Conservation (phyloP, 2,329 filamentous ascomycete species). For the Pseudofabraea citricarpa region DNA sequence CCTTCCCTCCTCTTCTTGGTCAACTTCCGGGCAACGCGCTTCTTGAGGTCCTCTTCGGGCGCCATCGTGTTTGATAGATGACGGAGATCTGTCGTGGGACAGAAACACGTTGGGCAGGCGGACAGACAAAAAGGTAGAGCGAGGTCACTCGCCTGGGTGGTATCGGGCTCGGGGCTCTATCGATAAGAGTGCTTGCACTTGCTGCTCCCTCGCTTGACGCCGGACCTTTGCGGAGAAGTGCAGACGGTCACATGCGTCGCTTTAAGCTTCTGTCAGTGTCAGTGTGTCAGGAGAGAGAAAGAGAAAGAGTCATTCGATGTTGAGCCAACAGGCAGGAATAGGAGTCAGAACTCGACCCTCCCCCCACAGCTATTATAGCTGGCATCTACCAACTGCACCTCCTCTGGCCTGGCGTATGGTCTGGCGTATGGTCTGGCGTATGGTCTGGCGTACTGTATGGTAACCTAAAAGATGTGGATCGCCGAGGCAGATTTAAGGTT, state of each 20-base stretch:
- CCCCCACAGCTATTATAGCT: too few relatives aligned
- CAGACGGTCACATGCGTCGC: conserved; percentile 1
- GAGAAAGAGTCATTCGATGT: not conserved
- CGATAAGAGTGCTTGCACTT: conserved; percentile 2
- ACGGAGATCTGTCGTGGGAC: conserved; percentile 3
- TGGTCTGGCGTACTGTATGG: too few relatives aligned
- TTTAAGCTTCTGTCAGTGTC: too few relatives aligned
- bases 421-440: too few relatives aligned
- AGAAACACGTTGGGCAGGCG: conserved; percentile 6
- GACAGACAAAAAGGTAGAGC: not conserved
- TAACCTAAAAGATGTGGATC: too few relatives aligned
- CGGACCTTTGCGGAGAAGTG: not conserved
- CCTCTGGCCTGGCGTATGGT: too few relatives aligned
- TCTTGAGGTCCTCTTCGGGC: conserved; percentile 34
- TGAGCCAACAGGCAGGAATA: not conserved
- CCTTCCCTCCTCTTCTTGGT: conserved; percentile 36
- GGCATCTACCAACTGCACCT: too few relatives aligned
- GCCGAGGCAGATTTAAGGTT: not conserved
- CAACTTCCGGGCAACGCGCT: conserved; percentile 35
- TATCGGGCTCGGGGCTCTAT: conserved; percentile 1
- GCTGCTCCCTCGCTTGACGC: not conserved
- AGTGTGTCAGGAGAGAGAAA: not conserved
- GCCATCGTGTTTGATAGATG: conserved; percentile 21
- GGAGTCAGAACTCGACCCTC: too few relatives aligned
- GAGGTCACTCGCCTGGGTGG: not conserved